Conservation (phyloP, 2,329 filamentous ascomycete species). For the Aspergillus jensenii region DNA sequence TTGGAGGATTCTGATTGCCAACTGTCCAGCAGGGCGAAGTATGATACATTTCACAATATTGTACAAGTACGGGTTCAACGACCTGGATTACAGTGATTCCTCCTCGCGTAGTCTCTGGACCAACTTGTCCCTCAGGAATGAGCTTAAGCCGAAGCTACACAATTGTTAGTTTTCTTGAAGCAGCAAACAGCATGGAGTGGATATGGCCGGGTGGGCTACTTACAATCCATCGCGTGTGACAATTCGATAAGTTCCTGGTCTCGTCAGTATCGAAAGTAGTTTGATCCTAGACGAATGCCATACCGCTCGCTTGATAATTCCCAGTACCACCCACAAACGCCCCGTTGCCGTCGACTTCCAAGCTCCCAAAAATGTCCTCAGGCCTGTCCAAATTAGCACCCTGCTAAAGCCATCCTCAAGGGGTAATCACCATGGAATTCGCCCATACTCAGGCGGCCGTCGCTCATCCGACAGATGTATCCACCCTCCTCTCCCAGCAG, state of each 20-base stretch:
- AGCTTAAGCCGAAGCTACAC: constrained; percentile 45
- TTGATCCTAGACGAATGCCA: constrained; percentile 5
- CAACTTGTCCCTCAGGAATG: constrained; percentile 51
- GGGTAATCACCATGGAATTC: constrained; percentile 55
- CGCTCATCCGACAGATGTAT: constrained; percentile 63
- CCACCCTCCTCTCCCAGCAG: constrained; percentile 59
- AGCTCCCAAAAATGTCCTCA: constrained; percentile 65
- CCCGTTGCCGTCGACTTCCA: constrained; percentile 61
- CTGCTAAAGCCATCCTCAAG: background rate
- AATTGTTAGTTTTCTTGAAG: constrained; percentile 20
- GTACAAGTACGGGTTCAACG: constrained; percentile 15
- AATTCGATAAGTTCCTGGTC: constrained; percentile 57
- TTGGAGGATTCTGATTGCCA: constrained; percentile 37
- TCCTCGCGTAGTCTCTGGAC: constrained; percentile 47
- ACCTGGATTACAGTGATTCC: constrained; percentile 19
- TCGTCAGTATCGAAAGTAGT: background rate
- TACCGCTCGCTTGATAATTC: constrained; percentile 60
- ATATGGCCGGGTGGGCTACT: constrained; percentile 24
- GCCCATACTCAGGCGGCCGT: constrained; percentile 61
- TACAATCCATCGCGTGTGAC: constrained; percentile 61
- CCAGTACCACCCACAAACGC: constrained; percentile 57
- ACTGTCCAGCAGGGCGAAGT: constrained; percentile 20
- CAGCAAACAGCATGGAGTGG: background rate
- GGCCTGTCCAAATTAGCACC: constrained; percentile 41
- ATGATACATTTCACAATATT: constrained; percentile 14